Percentiles rank a stretch among this genome's conserved stretches.
Evolutionary conservation across 2,329 filamentous ascomycete genomes (phyloP).

Genomic region (Fusarium coicis): DNA sequence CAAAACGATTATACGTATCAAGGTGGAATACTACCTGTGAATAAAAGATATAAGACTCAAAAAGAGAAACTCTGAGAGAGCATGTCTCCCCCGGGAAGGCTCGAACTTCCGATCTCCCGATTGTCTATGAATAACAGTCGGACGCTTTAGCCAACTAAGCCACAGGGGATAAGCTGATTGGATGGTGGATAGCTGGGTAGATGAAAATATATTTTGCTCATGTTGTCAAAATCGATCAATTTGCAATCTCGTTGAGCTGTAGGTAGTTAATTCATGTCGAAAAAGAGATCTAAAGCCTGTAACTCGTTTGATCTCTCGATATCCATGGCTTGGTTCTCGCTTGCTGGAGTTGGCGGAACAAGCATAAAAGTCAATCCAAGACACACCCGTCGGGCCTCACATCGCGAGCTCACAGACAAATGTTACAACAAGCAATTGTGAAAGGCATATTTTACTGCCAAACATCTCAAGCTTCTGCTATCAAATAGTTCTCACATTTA

Average conservation of each 20-base stretch:
- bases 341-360: background rate
- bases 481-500: fast-evolving
- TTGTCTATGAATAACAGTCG: conserved; percentile 43
- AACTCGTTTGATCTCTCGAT: background rate
- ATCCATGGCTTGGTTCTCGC: background rate
- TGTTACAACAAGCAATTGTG: background rate
- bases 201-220: fast-evolving
- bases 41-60: background rate
- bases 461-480: background rate
- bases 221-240: background rate
- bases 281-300: background rate
- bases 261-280: background rate
- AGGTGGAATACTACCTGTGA: no score
- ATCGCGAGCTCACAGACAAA: background rate
- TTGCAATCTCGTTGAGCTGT: no score
- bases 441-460: background rate
- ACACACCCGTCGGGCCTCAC: background rate
- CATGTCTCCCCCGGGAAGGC: conserved; percentile 43
- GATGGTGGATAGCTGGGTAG: fast-evolving
- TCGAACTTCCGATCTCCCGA: conserved; percentile 47
- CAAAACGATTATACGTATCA: background rate
- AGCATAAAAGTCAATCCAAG: background rate
- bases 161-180: conserved; percentile 37
- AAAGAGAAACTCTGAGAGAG: background rate
- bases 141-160: conserved; percentile 43